Base-by-base conservation (phyloP, 805 yeast genomes). In the Candida glaebosa region DNA sequence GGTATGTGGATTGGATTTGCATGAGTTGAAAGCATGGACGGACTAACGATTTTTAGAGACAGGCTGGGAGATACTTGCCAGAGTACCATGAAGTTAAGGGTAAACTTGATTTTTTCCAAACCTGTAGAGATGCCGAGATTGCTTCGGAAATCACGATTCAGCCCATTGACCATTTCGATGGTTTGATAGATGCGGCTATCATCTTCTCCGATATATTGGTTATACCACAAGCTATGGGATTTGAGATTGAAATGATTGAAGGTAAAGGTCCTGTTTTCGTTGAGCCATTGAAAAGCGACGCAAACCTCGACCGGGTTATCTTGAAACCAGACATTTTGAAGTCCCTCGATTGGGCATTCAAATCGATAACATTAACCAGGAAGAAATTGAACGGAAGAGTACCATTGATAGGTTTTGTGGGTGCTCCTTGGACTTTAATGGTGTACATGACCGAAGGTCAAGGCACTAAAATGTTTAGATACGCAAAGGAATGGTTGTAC, bases 381-480 rank as follows among this genome's bases (percentile, higher is more conserved):
- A 73, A 73, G 48, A 87, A 86, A 56, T 75, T 93, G 45, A 67
- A 81, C 32, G 99, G 99, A 38, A 78, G 95, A 55, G 97, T 90
- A 9, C 99, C 99, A 20, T 70, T 93, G 47, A 73, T 93, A 39
- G 99, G 99, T 3, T 93, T 93, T 66, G 86, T 89, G 51, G 99
- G 99, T 41, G 96, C 96, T 6, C 99, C 99, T 42, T 93, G 97
- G 96, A 93, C 99, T 9, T 69, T 93, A 45, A 73, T 93, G 69
- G 96, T 90, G 28, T 93, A 93, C 68, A 93, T 93, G 96, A 81
- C 89, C 45, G 99, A 93, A 66, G 99, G 99, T 39, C 96, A 95
- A 51, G 96, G 97, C 14, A 82, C 96, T 5, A 86, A 86, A 58
- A 73, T 91, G 73, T 93, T 87, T 70, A 76, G 96, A 59, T 89